Evolutionary conservation across 495 filamentous ascomycete genomes (phyloP).

Genomic region (Aeminium ludgeri): DNA sequence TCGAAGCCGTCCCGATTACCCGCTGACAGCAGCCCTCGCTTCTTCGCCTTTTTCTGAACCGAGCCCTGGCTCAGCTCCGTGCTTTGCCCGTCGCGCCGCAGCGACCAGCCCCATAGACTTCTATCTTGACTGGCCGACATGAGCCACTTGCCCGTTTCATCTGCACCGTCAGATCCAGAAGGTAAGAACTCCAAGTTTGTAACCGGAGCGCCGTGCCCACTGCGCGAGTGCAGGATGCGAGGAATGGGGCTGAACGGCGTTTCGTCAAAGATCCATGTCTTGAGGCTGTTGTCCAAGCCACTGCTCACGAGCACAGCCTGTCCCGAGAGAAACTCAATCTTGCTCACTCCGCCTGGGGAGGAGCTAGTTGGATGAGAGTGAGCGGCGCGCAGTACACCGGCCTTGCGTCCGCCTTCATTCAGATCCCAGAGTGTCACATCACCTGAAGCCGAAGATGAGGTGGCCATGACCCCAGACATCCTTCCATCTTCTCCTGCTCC

Average conservation of each 20-base stretch:
- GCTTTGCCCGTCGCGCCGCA: constrained; percentile 86
- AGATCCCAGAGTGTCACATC: constrained; percentile 95
- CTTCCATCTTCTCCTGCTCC: constrained; percentile 80
- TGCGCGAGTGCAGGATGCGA: constrained; percentile 63
- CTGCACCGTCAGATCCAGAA: constrained; percentile 70
- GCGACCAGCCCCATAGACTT: constrained; percentile 87
- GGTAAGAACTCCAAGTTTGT: constrained; percentile 69
- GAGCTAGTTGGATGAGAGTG: constrained; percentile 49
- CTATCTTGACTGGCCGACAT: constrained; percentile 74
- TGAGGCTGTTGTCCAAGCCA: constrained; percentile 82
- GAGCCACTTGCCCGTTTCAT: constrained; percentile 81
- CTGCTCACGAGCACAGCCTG: constrained; percentile 81
- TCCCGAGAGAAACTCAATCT: constrained; percentile 76
- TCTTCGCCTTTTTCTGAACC: constrained; percentile 68
- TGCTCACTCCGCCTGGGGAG: constrained; percentile 41
- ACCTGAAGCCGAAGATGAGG: constrained; percentile 48
- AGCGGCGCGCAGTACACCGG: constrained; percentile 65
- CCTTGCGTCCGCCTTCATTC: constrained; percentile 65
- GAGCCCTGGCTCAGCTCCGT: constrained; percentile 82
- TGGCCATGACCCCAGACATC: constrained; percentile 72
- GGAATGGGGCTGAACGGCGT: constrained; percentile 71
- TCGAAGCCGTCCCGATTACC: constrained; percentile 42
- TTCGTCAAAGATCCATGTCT: constrained; percentile 88
- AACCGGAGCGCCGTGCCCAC: constrained; percentile 74
- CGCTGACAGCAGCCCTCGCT: constrained; percentile 47